A percentile compares a stretch with the other conserved stretches of the same genome.
phyloP scores from a whole-genome alignment of 1,284 basidiomycete species.

The Trichosporon ovoides region DNA sequence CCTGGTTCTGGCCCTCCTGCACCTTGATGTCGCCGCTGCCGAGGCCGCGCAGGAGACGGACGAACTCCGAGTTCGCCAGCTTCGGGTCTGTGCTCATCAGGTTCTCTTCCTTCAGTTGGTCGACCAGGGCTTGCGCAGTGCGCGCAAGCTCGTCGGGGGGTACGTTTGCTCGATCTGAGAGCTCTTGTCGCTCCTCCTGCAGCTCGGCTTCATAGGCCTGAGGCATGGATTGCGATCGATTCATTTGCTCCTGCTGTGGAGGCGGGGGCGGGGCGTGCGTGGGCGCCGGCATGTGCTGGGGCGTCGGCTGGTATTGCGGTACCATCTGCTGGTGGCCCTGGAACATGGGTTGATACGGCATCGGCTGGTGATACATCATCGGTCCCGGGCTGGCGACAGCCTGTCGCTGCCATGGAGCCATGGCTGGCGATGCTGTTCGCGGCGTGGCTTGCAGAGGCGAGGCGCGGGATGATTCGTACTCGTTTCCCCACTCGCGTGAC shows the following conservation, averaged over 20 bases:
- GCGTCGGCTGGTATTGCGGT: background rate
- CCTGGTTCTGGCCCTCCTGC: constrained; percentile 52
- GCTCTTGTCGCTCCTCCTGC: constrained; percentile 5
- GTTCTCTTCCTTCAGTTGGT: constrained; percentile 55
- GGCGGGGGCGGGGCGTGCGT: constrained; percentile 5
- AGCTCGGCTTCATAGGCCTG: constrained; percentile 5
- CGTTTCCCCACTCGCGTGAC: constrained; percentile 24
- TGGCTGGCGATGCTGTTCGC: constrained; percentile 5
- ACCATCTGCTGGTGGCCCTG: constrained; percentile 7
- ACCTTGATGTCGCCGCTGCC: constrained; percentile 78
- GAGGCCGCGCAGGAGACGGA: constrained; percentile 78
- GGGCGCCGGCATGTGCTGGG: constrained; percentile 1
- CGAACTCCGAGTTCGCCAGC: constrained; percentile 80
- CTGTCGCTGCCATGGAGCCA: constrained; percentile 22
- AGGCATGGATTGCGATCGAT: background rate
- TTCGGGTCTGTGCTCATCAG: constrained; percentile 61
- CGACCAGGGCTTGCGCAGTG: constrained; percentile 65
- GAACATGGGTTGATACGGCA: constrained; percentile 9
- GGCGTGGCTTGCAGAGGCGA: constrained; percentile 4
- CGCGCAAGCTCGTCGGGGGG: constrained; percentile 63
- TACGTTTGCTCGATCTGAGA: background rate
- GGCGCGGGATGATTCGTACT: constrained; percentile 17
- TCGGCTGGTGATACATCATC: constrained; percentile 14
- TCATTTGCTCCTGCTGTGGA: background rate
- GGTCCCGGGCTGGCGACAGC: background rate